phyloP scores from a whole-genome alignment of 768 basidiomycete genomes.

The Suillus decipiens region DNA sequence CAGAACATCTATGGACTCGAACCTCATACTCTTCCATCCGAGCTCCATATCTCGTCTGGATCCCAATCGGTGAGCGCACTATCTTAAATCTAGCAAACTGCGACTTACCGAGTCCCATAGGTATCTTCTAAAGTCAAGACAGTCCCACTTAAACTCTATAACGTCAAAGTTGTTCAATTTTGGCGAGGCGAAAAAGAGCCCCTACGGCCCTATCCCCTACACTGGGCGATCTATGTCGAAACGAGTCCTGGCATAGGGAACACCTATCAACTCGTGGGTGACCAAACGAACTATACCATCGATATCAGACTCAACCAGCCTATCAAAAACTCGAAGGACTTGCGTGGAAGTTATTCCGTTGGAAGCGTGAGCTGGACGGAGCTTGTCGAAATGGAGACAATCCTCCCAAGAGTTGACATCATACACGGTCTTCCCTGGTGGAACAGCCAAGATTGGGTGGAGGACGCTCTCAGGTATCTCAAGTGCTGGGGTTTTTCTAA shows the following conservation, averaged over 20 bases:
- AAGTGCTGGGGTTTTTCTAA: not conserved
- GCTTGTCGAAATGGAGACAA: not conserved
- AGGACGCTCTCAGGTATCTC: not conserved
- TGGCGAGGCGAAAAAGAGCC: slow-evolving; percentile 19
- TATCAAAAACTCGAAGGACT: slow-evolving; percentile 13
- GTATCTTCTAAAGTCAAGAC: slow-evolving; percentile 4
- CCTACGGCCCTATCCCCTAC: slow-evolving; percentile 18
- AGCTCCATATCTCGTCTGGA: not conserved
- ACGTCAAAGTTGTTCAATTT: slow-evolving; percentile 32
- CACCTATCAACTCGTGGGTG: slow-evolving; percentile 29
- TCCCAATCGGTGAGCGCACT: not conserved
- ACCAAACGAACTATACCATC: slow-evolving; percentile 24
- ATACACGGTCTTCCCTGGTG: not conserved
- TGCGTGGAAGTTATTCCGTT: slow-evolving; percentile 27
- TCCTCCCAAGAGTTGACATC: not conserved
- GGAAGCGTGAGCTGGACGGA: slow-evolving; percentile 19
- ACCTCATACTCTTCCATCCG: not conserved
- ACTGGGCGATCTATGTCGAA: slow-evolving; percentile 32
- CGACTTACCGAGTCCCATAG: not conserved
- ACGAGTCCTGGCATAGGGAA: slow-evolving; percentile 22
- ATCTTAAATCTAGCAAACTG: not conserved
- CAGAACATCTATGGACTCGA: not conserved
- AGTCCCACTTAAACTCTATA: slow-evolving; percentile 19
- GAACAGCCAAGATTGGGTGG: not conserved
- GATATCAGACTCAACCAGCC: slow-evolving; percentile 12